phyloP scores from a whole-genome alignment of 2,329 filamentous ascomycete species.

The Atkinsonella hypoxylon region DNA sequence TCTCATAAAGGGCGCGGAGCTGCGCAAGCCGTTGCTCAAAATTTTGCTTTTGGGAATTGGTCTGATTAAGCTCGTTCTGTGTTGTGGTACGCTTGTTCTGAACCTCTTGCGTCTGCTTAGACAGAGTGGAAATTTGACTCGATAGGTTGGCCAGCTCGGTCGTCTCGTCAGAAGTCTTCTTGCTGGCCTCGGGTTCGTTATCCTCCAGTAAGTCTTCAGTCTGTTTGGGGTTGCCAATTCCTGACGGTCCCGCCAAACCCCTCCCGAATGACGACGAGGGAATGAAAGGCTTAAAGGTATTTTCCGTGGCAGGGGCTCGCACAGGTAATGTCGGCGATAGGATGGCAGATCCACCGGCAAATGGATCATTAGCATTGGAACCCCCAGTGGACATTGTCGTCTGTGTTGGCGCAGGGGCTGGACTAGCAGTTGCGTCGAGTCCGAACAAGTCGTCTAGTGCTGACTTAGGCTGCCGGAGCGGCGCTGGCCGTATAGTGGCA shows the following conservation, averaged over 20 bases:
- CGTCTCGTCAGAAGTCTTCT: constrained; percentile 78
- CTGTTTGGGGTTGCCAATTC: constrained; percentile 42
- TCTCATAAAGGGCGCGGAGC: constrained; percentile 79
- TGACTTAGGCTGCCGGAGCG: constrained; percentile 51
- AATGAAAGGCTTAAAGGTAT: constrained; percentile 77
- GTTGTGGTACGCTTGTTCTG: constrained; percentile 68
- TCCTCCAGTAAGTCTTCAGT: constrained; percentile 86
- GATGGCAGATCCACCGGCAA: constrained; percentile 37
- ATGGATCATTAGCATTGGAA: constrained; percentile 53
- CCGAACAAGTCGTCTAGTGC: constrained; percentile 91
- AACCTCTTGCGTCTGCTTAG: constrained; percentile 89
- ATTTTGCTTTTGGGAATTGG: constrained; percentile 78
- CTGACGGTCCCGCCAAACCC: constrained; percentile 63
- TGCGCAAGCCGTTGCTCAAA: constrained; percentile 83
- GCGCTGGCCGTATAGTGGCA: constrained; percentile 37
- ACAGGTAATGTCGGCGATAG: constrained; percentile 41
- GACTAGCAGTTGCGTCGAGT: constrained; percentile 49
- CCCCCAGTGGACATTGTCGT: constrained; percentile 60
- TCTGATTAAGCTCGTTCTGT: constrained; percentile 72
- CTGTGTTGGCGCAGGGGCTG: constrained; percentile 45
- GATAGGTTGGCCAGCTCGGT: constrained; percentile 90
- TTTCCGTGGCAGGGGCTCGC: constrained; percentile 32
- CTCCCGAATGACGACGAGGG: constrained; percentile 90
- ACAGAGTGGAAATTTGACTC: constrained; percentile 83
- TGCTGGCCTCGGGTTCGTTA: constrained; percentile 76